Evolutionary conservation across 1,139 yeast genomes (phyloP).

Genomic region (Kodamaea alishanica): DNA sequence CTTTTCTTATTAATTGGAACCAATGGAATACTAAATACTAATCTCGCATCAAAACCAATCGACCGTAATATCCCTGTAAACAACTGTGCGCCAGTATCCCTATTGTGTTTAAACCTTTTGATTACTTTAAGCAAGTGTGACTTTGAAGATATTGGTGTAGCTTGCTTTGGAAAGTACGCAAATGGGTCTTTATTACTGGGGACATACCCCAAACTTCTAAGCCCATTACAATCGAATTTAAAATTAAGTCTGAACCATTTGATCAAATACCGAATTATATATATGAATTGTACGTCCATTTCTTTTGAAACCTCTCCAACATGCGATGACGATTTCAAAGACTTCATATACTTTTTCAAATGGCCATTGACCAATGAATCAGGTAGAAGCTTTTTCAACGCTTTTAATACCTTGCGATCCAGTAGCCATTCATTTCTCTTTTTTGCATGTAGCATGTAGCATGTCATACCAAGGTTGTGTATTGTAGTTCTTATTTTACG

Average conservation of each 20-base stretch:
- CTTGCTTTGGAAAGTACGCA: constrained; percentile 21
- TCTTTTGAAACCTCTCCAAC: constrained; percentile 5
- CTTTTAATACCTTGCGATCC: constrained; percentile 18
- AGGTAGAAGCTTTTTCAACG: constrained; percentile 28
- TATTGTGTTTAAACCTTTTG: constrained; percentile 29
- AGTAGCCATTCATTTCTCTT: constrained; percentile 25
- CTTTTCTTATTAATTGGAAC: constrained; percentile 16
- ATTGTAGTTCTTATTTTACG: constrained; percentile 15
- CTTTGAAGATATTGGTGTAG: constrained; percentile 15
- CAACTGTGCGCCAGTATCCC: constrained; percentile 38
- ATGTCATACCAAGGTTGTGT: constrained; percentile 26
- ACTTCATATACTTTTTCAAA: constrained; percentile 18
- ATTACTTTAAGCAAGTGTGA: constrained; percentile 18
- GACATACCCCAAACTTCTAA: constrained; percentile 32
- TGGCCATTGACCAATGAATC: constrained; percentile 17
- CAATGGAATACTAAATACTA: constrained; percentile 35
- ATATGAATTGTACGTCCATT: constrained; percentile 25
- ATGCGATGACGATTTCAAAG: constrained; percentile 3
- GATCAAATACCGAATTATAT: constrained; percentile 31
- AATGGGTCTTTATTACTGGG: constrained; percentile 14
- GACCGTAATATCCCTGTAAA: constrained; percentile 32
- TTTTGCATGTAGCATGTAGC: constrained; percentile 25
- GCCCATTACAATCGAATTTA: constrained; percentile 32
- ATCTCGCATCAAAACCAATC: constrained; percentile 31
- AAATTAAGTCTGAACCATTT: constrained; percentile 40